Conservation (phyloP, 345 rosid genomes). For the Excoecaria agallocha region DNA sequence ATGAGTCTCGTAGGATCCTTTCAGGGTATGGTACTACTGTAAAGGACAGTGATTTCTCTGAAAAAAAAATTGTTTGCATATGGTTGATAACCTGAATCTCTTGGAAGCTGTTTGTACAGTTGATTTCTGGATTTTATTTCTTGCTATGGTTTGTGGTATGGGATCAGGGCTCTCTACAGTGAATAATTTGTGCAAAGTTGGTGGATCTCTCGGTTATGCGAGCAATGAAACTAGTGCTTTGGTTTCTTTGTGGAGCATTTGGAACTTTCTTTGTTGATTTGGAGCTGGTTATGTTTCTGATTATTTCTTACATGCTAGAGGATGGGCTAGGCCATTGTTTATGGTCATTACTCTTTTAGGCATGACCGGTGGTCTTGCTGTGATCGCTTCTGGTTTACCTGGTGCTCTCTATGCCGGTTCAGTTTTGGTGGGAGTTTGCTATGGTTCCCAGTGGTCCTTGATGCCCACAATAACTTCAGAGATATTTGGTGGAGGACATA, state of each 20-base stretch:
- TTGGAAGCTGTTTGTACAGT: slow-evolving; percentile 35
- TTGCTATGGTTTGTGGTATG: slow-evolving; percentile 54
- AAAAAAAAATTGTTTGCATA: neutral
- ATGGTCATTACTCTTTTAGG: slow-evolving; percentile 46
- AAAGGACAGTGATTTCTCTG: slow-evolving; percentile 6
- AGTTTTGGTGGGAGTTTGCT: slow-evolving; percentile 47
- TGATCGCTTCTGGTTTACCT: slow-evolving; percentile 49
- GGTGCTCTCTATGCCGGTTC: slow-evolving; percentile 44
- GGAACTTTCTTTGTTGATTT: slow-evolving; percentile 51
- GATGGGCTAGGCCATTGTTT: slow-evolving; percentile 51
- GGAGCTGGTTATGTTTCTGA: slow-evolving; percentile 50
- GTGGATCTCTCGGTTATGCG: slow-evolving; percentile 48
- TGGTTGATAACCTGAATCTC: slow-evolving; percentile 29
- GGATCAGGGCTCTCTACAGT: slow-evolving; percentile 55
- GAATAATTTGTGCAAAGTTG: slow-evolving; percentile 54
- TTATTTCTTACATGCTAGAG: slow-evolving; percentile 32
- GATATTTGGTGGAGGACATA: slow-evolving; percentile 44
- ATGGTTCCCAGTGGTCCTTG: slow-evolving; percentile 58
- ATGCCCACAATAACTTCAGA: slow-evolving; percentile 52
- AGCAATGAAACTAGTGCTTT: slow-evolving; percentile 33
- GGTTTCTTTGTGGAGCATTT: slow-evolving; percentile 48
- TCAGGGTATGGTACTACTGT: slow-evolving; percentile 7
- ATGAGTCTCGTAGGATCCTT: slow-evolving; percentile 14
- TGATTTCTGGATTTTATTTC: slow-evolving; percentile 48
- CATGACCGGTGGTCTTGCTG: slow-evolving; percentile 41